Base-by-base conservation (phyloP, 305 asterid species). In the Solanum hybrid region DNA sequence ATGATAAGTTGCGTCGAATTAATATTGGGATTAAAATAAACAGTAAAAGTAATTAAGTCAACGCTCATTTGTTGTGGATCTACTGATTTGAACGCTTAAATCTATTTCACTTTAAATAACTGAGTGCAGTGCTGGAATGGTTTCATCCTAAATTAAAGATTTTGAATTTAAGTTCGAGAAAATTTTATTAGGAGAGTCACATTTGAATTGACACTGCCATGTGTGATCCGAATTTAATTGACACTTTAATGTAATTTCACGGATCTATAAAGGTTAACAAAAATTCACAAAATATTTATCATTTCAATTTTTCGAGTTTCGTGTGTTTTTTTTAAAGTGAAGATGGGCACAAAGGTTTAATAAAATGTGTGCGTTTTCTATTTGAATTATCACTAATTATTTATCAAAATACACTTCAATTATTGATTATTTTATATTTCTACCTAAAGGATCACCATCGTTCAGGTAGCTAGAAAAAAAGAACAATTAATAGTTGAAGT, bases 41-140 rank as follows among this genome's bases (percentile, higher is more conserved):
- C 1, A 34, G 1, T 13, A 42, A 16, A 46, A 51, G n/a, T 5
- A 51, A 16, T 51, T 51, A 16, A 16, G n/a, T 51, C 0, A 46
- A 1, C 0, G n/a, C 67, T 51, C 2, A 51, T 51, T 51, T 51
- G 1, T 51, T 51, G 22, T 51, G 9, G 3, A 51, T 51, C 3
- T 51, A 51, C 6, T 51, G 22, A 0, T 2, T 0, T 3, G n/a
- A 20, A 51, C 8, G 0, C 8, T 5, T 51, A 0, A 16, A 51
- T 18, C 1, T 16, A 16, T 51, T 51, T 0, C 67, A 51, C 8
- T 6, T 1, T 3, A 51, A 5, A 51, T 7, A 51, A 51, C 1
- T 2, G 8, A 51, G 22, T 51, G 9, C 9, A 8, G 9, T 51
- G 3, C 4, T 51, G 8, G 3, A 6, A 51, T 51, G 1, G 9